A percentile compares a stretch with the other conserved stretches of the same genome.
These are phyloP conservation scores for Zygoascus sp. DNA, from an alignment of 1,139 yeast species.

Conservation along the genomic window DNA sequence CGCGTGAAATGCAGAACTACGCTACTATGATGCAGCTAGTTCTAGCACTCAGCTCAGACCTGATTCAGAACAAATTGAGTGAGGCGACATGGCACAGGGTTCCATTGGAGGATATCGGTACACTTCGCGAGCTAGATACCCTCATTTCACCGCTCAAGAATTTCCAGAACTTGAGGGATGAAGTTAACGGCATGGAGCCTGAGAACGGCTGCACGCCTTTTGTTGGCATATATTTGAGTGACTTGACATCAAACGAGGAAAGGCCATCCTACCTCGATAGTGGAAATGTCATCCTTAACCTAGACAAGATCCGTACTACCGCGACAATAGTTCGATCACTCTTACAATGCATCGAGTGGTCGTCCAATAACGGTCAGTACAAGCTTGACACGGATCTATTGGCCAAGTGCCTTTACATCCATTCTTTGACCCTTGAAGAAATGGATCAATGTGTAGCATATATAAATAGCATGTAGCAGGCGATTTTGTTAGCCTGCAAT, in stretches of 20 bases:
- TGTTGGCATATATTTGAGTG: slow-evolving; percentile 79
- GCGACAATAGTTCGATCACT: slow-evolving; percentile 76
- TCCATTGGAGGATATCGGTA: slow-evolving; percentile 41
- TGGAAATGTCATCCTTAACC: slow-evolving; percentile 54
- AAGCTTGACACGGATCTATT: slow-evolving; percentile 54
- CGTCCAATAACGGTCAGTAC: slow-evolving; percentile 46
- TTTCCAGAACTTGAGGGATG: slow-evolving; percentile 59
- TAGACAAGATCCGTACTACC: slow-evolving; percentile 70
- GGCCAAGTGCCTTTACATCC: slow-evolving; percentile 78
- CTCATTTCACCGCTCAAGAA: slow-evolving; percentile 58
- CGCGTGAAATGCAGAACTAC: slow-evolving; percentile 63
- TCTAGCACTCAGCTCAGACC: slow-evolving; percentile 73
- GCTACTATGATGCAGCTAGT: slow-evolving; percentile 85
- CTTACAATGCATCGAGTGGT: slow-evolving; percentile 83
- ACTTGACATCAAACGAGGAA: slow-evolving; percentile 75
- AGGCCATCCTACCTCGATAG: slow-evolving; percentile 35
- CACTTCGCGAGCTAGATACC: slow-evolving; percentile 43
- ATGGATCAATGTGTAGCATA: slow-evolving; percentile 46
- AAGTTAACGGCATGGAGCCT: slow-evolving; percentile 59
- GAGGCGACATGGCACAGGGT: slow-evolving; percentile 72
- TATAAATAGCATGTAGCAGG: slow-evolving; percentile 12
- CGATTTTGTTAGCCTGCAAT: neutral
- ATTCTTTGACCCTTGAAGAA: slow-evolving; percentile 71
- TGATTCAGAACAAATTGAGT: slow-evolving; percentile 47
- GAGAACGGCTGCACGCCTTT: slow-evolving; percentile 85